Conservation (phyloP, 139 green algal genomes). For the Bryopsis sp. region DNA sequence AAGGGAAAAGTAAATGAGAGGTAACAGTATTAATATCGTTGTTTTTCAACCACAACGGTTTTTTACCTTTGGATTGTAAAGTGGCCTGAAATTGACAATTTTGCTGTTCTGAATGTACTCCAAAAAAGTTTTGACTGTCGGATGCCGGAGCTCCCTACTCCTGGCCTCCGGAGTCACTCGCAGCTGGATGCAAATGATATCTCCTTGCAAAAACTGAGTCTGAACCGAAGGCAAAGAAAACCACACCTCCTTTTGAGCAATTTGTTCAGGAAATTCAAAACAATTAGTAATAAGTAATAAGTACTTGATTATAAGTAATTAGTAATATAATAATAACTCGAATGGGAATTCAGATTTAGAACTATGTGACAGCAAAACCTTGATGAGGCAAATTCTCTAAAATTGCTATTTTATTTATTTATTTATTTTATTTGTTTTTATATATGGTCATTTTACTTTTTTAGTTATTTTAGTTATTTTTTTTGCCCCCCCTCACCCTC, state of each 20-base stretch:
- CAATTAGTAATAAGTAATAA: neutral
- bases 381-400: neutral
- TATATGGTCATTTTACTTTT: too few relatives aligned
- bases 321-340: neutral
- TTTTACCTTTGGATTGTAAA: constrained; percentile 7
- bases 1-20: too few relatives aligned
- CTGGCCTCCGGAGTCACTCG: neutral
- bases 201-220: constrained; percentile 1
- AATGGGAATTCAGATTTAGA: too few relatives aligned
- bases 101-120: constrained; percentile 50
- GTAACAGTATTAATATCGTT: neutral
- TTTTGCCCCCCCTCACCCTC: constrained; percentile 19
- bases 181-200: constrained; percentile 17
- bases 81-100: constrained; percentile 18
- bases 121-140: constrained; percentile 53
- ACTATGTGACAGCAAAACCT: neutral
- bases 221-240: neutral
- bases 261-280: too few relatives aligned
- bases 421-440: too few relatives aligned
- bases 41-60: neutral
- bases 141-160: neutral
- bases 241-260: neutral
- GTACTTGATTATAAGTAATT: neutral
- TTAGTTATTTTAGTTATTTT: too few relatives aligned
- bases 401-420: neutral